These are phyloP conservation scores for Venturia pyrina DNA, from an alignment of 2,329 filamentous ascomycete genomes.

Conservation along the genomic window DNA sequence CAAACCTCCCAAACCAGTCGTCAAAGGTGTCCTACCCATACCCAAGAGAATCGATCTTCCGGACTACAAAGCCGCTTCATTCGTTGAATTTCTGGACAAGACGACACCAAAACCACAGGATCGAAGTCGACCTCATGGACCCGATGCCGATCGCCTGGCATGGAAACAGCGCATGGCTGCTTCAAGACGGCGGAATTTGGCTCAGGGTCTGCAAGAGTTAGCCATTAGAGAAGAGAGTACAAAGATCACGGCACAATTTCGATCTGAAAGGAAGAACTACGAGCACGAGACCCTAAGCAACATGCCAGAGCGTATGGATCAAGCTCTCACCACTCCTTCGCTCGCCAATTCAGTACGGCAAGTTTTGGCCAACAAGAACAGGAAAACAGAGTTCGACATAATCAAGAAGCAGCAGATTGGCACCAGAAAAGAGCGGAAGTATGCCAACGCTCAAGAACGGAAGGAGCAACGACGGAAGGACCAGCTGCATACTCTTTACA, in stretches of 20 bases:
- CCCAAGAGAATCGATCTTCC: conserved; percentile 67
- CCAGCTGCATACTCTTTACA: conserved; percentile 77
- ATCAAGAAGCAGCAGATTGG: conserved; percentile 32
- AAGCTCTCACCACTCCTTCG: conserved; percentile 8
- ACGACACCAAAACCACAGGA: conserved; percentile 46
- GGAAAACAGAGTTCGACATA: conserved; percentile 27
- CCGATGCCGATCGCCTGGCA: conserved; percentile 39
- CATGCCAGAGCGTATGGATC: not conserved
- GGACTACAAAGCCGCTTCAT: conserved; percentile 44
- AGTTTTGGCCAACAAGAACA: conserved; percentile 14
- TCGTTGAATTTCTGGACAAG: conserved; percentile 45
- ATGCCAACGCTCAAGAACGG: conserved; percentile 30
- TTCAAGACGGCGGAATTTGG: conserved; percentile 60
- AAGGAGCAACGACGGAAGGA: conserved; percentile 55
- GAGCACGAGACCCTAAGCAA: not conserved
- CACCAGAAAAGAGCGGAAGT: conserved; percentile 15
- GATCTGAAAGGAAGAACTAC: not conserved
- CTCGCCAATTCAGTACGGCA: conserved; percentile 9
- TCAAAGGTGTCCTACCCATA: conserved; percentile 74
- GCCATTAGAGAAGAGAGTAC: conserved; percentile 34
- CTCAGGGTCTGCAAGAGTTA: conserved; percentile 59
- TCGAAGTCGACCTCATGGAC: conserved; percentile 26
- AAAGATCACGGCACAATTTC: not conserved
- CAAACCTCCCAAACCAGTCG: conserved; percentile 36
- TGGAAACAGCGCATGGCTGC: conserved; percentile 70